phyloP scores from a whole-genome alignment of 2,329 filamentous ascomycete species.

The Colletotrichum cuscutae region DNA sequence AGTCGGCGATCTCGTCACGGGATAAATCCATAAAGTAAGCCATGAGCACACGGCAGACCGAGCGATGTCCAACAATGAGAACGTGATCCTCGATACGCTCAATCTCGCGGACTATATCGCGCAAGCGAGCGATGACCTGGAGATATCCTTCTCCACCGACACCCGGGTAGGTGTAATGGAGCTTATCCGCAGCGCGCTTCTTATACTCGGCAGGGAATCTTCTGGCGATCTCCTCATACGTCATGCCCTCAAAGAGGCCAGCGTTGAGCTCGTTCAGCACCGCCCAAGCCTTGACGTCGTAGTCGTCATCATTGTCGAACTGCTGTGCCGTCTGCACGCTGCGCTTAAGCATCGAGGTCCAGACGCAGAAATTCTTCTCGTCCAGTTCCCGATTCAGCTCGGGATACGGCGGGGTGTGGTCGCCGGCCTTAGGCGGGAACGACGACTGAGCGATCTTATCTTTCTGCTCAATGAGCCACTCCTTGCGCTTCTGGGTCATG shows the following conservation, averaged over 20 bases:
- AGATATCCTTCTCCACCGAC: constrained; percentile 96
- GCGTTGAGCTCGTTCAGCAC: constrained; percentile 98
- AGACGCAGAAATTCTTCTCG: constrained; percentile 95
- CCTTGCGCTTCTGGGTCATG: constrained; percentile 80
- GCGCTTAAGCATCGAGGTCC: constrained; percentile 96
- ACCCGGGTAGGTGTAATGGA: constrained; percentile 96
- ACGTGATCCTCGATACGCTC: constrained; percentile 98
- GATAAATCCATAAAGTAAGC: constrained; percentile 97
- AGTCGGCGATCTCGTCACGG: constrained; percentile 89
- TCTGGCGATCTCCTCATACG: constrained; percentile 88
- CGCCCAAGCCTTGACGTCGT: constrained; percentile 96
- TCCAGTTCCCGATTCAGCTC: constrained; percentile 77
- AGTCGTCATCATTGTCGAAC: constrained; percentile 93
- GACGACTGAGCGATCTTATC: constrained; percentile 80
- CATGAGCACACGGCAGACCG: constrained; percentile 89
- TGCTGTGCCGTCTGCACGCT: constrained; percentile 88
- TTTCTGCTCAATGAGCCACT: constrained; percentile 86
- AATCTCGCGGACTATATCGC: constrained; percentile 95
- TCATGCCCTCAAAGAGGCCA: constrained; percentile 92
- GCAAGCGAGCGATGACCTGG: constrained; percentile 94
- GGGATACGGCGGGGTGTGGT: constrained; percentile 94
- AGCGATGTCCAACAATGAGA: constrained; percentile 91
- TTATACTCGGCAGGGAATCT: constrained; percentile 84
- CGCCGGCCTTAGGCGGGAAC: constrained; percentile 90
- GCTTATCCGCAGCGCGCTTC: constrained; percentile 84